Conservation (phyloP, 1,139 yeast species). For the Pichia sp. region DNA sequence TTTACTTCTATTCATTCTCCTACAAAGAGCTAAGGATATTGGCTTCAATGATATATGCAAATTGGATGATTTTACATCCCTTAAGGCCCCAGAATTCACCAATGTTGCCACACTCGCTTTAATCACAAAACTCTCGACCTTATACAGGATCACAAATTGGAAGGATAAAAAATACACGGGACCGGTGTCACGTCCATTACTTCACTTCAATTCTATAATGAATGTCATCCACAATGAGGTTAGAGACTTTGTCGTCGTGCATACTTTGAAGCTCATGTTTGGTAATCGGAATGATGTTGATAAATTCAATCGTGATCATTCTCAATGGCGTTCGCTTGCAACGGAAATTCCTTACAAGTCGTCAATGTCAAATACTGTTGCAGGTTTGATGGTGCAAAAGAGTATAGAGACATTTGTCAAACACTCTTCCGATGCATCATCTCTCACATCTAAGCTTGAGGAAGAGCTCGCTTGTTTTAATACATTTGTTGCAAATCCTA, state of each 20-base stretch:
- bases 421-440: constrained; percentile 22
- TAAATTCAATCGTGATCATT: constrained; percentile 30
- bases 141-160: constrained; percentile 16
- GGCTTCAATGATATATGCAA: constrained; percentile 16
- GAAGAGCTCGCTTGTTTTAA: constrained; percentile 2
- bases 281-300: constrained; percentile 44
- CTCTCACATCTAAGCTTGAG: constrained; percentile 6
- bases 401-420: constrained; percentile 30
- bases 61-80: constrained; percentile 8
- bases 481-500: constrained; percentile 7
- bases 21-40: constrained; percentile 27
- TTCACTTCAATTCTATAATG: constrained; percentile 55
- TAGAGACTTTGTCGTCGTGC: constrained; percentile 51
- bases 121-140: constrained; percentile 24
- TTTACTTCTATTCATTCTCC: constrained; percentile 40
- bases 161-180: constrained; percentile 17
- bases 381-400: constrained; percentile 23
- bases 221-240: constrained; percentile 45
- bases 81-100: neutral
- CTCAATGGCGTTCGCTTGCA: constrained; percentile 54
- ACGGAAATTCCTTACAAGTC: constrained; percentile 54
- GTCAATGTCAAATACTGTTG: constrained; percentile 33
- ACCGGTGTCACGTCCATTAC: constrained; percentile 27
- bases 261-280: constrained; percentile 43
- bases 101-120: constrained; percentile 6